Evolutionary conservation across 257 asterid genomes (phyloP).

Genomic region (Gentiana macrophylla): DNA sequence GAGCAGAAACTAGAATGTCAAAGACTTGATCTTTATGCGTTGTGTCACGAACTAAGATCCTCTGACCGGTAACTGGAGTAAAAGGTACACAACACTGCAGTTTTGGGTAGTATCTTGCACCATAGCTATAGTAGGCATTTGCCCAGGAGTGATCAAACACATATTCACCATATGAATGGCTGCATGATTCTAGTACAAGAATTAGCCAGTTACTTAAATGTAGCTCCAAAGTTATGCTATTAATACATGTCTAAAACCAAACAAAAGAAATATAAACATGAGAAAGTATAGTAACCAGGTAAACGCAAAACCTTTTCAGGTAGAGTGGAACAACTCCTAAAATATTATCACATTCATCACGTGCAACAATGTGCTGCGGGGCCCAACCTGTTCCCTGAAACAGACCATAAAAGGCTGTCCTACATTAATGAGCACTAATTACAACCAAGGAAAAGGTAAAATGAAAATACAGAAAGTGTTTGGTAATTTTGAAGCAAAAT

Average conservation of each 20-base stretch:
- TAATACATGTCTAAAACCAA: too few species aligned
- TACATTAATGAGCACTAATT: slow-evolving; percentile 11
- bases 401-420: slow-evolving; percentile 12
- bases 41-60: slow-evolving; percentile 82
- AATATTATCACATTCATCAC: slow-evolving; percentile 46
- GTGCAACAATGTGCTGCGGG: slow-evolving; percentile 80
- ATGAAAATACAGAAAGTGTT: too few species aligned
- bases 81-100: slow-evolving; percentile 85
- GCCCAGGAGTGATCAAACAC: slow-evolving; percentile 99
- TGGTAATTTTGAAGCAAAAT: not conserved
- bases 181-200: slow-evolving; percentile 31
- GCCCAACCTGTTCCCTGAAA: slow-evolving; percentile 93
- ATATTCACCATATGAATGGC: slow-evolving; percentile 98
- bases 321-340: slow-evolving; percentile 92
- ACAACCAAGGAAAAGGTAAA: slow-evolving; percentile 2
- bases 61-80: slow-evolving; percentile 90
- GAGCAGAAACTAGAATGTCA: slow-evolving; percentile 75
- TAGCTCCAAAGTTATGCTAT: too few species aligned
- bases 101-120: slow-evolving; percentile 91
- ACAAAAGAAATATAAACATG: not conserved
- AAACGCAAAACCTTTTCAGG: slow-evolving; percentile 63
- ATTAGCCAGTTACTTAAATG: slow-evolving; percentile 14
- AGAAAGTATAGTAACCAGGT: slow-evolving; percentile 1
- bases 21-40: slow-evolving; percentile 59
- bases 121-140: slow-evolving; percentile 76